These are phyloP conservation scores for Neurospora sp. DNA, from an alignment of 495 filamentous ascomycete genomes.

Conservation along the genomic window DNA sequence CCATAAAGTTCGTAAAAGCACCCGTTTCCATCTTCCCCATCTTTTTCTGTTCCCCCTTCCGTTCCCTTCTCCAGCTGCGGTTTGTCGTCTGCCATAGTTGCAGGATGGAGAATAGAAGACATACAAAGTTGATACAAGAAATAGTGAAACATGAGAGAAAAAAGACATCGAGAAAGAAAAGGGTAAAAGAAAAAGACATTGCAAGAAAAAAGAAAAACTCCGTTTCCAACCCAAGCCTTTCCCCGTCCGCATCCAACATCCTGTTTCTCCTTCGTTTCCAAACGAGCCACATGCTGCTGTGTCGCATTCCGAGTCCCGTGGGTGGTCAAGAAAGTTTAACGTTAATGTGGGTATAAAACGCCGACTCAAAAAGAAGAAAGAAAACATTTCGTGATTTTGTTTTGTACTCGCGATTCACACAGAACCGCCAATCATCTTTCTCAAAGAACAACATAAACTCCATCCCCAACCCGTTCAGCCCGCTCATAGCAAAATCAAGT, in stretches of 20 bases:
- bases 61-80: background rate
- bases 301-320: background rate
- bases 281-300: background rate
- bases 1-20: background rate
- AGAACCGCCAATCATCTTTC: background rate
- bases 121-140: slow-evolving; percentile 4
- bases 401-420: background rate
- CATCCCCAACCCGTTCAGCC: background rate
- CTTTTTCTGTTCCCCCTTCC: background rate
- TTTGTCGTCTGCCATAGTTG: background rate
- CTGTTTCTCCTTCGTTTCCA: background rate
- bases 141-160: slow-evolving; percentile 10
- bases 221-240: background rate
- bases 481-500: slow-evolving; percentile 84
- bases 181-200: slow-evolving; percentile 17
- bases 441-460: background rate
- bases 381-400: background rate
- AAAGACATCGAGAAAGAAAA: slow-evolving; percentile 20
- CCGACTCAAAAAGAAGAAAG: background rate
- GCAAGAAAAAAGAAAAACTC: background rate
- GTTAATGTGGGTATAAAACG: background rate
- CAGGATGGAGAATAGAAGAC: background rate
- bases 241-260: background rate
- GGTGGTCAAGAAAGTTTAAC: background rate
- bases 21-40: background rate